These are phyloP conservation scores for Geoglossum cookeanum DNA, from an alignment of 2,329 filamentous ascomycete genomes.

Conservation along the genomic window DNA sequence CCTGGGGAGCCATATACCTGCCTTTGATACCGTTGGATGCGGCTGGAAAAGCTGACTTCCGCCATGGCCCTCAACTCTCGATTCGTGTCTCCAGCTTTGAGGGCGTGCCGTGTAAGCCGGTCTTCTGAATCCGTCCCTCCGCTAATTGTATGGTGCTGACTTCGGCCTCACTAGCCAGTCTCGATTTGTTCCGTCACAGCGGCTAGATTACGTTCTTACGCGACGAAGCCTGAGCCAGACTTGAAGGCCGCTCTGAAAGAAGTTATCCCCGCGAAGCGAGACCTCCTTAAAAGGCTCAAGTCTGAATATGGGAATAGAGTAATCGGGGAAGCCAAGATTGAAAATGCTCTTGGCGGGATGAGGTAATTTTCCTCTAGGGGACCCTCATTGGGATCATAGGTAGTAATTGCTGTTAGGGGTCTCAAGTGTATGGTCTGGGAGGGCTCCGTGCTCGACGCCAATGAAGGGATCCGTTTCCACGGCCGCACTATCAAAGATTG, in stretches of 20 bases:
- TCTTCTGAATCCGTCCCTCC: neutral
- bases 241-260: conserved; percentile 74
- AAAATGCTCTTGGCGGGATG: conserved; percentile 92
- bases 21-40: neutral
- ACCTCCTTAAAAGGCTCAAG: conserved; percentile 88
- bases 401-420: conserved; percentile 30
- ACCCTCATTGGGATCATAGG: conserved; percentile 3
- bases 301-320: conserved; percentile 52
- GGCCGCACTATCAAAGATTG: conserved; percentile 97
- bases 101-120: conserved; percentile 19
- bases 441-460: conserved; percentile 85
- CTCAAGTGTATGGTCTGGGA: conserved; percentile 99
- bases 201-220: conserved; percentile 35
- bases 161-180: neutral
- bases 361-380: conserved; percentile 27
- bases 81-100: conserved; percentile 20
- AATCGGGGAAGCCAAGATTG: conserved; percentile 82
- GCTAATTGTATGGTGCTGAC: neutral
- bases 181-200: neutral
- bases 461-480: conserved; percentile 96
- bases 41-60: neutral
- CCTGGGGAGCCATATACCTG: neutral
- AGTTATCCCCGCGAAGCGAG: conserved; percentile 78
- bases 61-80: conserved; percentile 20
- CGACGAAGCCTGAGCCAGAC: conserved; percentile 61